phyloP scores from a whole-genome alignment of 192 early-diverging fungal genomes.

The Glomus cerebriforme region DNA sequence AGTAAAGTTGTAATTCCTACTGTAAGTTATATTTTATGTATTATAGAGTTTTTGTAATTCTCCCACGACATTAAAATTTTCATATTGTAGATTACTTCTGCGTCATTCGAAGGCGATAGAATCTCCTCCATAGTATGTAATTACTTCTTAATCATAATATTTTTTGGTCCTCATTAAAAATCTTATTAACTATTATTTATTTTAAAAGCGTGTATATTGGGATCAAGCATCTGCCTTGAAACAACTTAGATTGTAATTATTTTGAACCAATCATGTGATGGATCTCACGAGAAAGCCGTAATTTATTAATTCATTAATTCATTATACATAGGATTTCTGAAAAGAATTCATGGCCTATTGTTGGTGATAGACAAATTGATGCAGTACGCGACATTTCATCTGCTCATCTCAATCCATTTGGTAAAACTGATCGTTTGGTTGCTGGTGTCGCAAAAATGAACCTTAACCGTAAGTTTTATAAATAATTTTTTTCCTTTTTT shows the following conservation, averaged over 20 bases:
- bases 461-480: neutral
- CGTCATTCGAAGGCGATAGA: slow-evolving; percentile 13
- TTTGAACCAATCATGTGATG: too few species aligned
- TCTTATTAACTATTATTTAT: neutral
- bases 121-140: slow-evolving; percentile 25
- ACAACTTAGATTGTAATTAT: slow-evolving; percentile 32
- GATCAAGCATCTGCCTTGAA: slow-evolving; percentile 32
- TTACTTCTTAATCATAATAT: neutral
- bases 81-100: slow-evolving; percentile 21
- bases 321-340: slow-evolving; percentile 16
- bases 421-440: slow-evolving; percentile 28
- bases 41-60: neutral
- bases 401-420: slow-evolving; percentile 44
- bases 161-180: neutral
- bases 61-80: neutral
- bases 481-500: neutral
- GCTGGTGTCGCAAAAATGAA: slow-evolving; percentile 28
- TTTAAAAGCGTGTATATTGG: slow-evolving; percentile 32
- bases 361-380: slow-evolving; percentile 43
- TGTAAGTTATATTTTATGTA: slow-evolving; percentile 32
- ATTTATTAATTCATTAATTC: neutral
- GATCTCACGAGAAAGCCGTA: too few species aligned
- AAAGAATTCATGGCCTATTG: slow-evolving; percentile 42
- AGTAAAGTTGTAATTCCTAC: slow-evolving; percentile 38
- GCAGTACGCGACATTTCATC: slow-evolving; percentile 33